phyloP scores from a whole-genome alignment of 2,329 filamentous ascomycete species.

The Aspergillus melleus region DNA sequence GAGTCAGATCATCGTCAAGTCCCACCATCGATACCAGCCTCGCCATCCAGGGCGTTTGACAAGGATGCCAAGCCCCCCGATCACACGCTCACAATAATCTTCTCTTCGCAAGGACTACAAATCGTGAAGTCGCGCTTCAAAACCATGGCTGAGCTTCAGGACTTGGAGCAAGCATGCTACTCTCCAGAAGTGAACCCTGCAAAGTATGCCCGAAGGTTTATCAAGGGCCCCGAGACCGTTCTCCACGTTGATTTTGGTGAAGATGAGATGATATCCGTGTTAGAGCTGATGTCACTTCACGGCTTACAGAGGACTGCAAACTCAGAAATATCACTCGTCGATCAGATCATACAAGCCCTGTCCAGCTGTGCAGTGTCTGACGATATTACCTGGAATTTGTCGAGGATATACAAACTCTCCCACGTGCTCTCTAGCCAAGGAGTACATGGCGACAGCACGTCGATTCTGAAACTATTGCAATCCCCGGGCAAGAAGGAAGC shows the following conservation, averaged over 20 bases:
- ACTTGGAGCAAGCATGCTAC: conserved; percentile 14
- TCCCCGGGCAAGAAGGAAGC: background rate
- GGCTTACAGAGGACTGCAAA: conserved; percentile 4
- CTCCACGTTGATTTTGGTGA: conserved; percentile 29
- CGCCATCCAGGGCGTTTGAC: background rate
- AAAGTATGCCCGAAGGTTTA: conserved; percentile 12
- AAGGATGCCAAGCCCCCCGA: background rate
- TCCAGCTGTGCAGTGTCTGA: conserved; percentile 6
- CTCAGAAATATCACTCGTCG: conserved; percentile 20
- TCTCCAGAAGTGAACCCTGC: conserved; percentile 11
- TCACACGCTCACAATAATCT: conserved; percentile 15
- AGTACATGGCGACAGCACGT: conserved; percentile 9
- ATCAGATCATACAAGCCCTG: conserved; percentile 20
- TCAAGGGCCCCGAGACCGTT: conserved; percentile 3
- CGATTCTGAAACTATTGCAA: conserved; percentile 5
- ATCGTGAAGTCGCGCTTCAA: conserved; percentile 14
- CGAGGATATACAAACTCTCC: conserved; percentile 12
- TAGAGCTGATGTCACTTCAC: conserved; percentile 17
- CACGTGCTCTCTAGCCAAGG: conserved; percentile 6
- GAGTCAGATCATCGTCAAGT: background rate
- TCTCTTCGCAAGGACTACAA: conserved; percentile 14
- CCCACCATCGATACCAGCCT: background rate
- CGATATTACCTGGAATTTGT: conserved; percentile 8
- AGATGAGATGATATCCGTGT: conserved; percentile 22
- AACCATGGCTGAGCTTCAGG: conserved; percentile 11